A percentile compares a stretch with the other conserved stretches of the same genome.
Conservation (phyloP, 331 rosid genomes). For the Pyracantha coccinea region DNA sequence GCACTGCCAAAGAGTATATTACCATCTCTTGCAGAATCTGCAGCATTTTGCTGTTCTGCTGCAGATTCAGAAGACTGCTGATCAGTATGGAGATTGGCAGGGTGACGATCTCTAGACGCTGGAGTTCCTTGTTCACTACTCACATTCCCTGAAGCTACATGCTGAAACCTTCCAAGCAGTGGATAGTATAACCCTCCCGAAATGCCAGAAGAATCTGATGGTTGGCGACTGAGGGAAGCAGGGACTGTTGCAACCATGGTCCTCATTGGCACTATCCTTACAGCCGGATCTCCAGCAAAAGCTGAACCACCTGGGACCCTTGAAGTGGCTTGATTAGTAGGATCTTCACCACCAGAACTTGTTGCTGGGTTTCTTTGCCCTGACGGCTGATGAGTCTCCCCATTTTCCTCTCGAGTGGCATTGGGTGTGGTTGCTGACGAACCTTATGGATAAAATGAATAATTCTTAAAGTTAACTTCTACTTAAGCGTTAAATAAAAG, state of each 20-base stretch:
- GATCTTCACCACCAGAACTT: constrained; percentile 38
- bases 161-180: constrained; percentile 70
- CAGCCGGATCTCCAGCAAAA: constrained; percentile 54
- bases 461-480: constrained; percentile 1
- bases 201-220: constrained; percentile 70
- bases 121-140: constrained; percentile 52
- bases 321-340: constrained; percentile 44
- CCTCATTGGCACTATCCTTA: constrained; percentile 79
- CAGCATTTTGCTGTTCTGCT: constrained; percentile 40
- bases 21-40: constrained; percentile 66
- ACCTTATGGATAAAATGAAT: constrained; percentile 41
- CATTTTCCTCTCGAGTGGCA: constrained; percentile 49
- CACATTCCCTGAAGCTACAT: constrained; percentile 49
- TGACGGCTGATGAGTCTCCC: constrained; percentile 40
- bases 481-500: neutral
- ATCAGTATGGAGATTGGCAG: constrained; percentile 23
- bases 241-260: constrained; percentile 84
- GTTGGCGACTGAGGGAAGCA: constrained; percentile 46
- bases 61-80: constrained; percentile 35
- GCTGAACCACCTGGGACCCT: constrained; percentile 45
- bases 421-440: constrained; percentile 44
- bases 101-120: constrained; percentile 42
- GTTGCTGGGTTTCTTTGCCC: constrained; percentile 48
- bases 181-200: constrained; percentile 80
- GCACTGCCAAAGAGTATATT: constrained; percentile 14